These are phyloP conservation scores for Fennellomyces sp. DNA, from an alignment of 371 early-diverging fungal species.

Conservation along the genomic window DNA sequence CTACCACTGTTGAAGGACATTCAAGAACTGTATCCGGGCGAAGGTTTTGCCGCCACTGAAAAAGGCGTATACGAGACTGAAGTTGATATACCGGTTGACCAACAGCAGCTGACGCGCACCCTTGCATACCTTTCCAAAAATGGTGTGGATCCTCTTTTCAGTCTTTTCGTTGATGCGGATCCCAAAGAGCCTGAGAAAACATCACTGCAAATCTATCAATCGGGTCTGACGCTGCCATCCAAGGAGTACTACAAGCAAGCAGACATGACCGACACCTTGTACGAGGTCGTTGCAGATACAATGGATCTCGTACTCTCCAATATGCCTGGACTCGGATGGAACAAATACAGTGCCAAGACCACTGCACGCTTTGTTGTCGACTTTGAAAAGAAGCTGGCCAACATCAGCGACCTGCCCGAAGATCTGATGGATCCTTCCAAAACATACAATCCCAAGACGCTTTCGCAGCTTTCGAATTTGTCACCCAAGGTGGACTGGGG, in stretches of 20 bases:
- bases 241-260: slow-evolving; percentile 60
- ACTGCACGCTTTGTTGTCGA: slow-evolving; percentile 41
- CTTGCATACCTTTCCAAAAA: slow-evolving; percentile 11
- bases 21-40: slow-evolving; percentile 15
- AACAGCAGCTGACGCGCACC: slow-evolving; percentile 11
- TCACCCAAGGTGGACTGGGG: slow-evolving; percentile 34
- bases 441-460: slow-evolving; percentile 51
- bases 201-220: slow-evolving; percentile 46
- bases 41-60: not conserved
- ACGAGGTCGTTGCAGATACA: slow-evolving; percentile 30
- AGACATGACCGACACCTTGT: slow-evolving; percentile 26
- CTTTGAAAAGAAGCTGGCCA: slow-evolving; percentile 56
- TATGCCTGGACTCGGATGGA: slow-evolving; percentile 4
- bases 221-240: slow-evolving; percentile 58
- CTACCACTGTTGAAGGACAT: slow-evolving; percentile 41
- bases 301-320: slow-evolving; percentile 18
- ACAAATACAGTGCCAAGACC: slow-evolving; percentile 11
- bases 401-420: slow-evolving; percentile 29
- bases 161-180: slow-evolving; percentile 40
- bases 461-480: slow-evolving; percentile 34
- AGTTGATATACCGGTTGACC: not conserved
- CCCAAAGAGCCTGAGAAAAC: slow-evolving; percentile 47
- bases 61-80: not conserved
- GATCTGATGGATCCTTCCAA: slow-evolving; percentile 51
- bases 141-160: slow-evolving; percentile 25